These are phyloP conservation scores for Excoecaria agallocha DNA, from an alignment of 345 rosid genomes.

Conservation along the genomic window DNA sequence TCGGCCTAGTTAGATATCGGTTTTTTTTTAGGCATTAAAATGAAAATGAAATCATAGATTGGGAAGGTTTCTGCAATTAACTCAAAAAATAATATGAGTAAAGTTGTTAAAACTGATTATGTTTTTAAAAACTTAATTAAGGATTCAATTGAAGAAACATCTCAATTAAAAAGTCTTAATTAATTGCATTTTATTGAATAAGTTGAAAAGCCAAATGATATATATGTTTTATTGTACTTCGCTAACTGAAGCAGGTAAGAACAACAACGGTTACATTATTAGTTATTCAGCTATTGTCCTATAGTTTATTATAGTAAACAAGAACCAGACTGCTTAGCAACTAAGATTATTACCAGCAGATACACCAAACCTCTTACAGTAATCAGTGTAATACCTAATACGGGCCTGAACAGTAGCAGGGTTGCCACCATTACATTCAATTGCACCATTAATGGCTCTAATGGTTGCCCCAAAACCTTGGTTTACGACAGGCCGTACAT, in stretches of 20 bases:
- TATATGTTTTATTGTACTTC: too few relatives aligned
- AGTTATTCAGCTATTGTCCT: background rate
- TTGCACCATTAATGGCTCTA: constrained; percentile 53
- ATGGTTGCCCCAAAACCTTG: constrained; percentile 75
- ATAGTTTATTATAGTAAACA: background rate
- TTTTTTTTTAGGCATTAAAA: too few relatives aligned
- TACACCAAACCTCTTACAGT: constrained; percentile 52
- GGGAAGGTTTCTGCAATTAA: too few relatives aligned
- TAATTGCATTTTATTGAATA: too few relatives aligned
- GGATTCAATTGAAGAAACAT: too few relatives aligned
- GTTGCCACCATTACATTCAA: constrained; percentile 53
- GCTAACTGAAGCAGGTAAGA: background rate
- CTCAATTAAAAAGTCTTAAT: too few relatives aligned
- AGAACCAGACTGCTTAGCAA: constrained; percentile 27
- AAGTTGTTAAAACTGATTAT: too few relatives aligned
- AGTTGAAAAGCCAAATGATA: too few relatives aligned
- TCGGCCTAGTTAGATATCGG: too few relatives aligned
- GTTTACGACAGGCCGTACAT: constrained; percentile 42
- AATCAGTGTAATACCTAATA: constrained; percentile 44
- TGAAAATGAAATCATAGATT: too few relatives aligned
- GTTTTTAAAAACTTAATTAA: too few relatives aligned
- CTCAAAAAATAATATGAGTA: too few relatives aligned
- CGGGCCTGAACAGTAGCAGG: constrained; percentile 40
- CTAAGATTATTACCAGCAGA: constrained; percentile 52
- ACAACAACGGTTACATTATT: background rate